These are phyloP conservation scores for Coriolopsis trogii DNA, from an alignment of 1,284 basidiomycete genomes.

Conservation along the genomic window DNA sequence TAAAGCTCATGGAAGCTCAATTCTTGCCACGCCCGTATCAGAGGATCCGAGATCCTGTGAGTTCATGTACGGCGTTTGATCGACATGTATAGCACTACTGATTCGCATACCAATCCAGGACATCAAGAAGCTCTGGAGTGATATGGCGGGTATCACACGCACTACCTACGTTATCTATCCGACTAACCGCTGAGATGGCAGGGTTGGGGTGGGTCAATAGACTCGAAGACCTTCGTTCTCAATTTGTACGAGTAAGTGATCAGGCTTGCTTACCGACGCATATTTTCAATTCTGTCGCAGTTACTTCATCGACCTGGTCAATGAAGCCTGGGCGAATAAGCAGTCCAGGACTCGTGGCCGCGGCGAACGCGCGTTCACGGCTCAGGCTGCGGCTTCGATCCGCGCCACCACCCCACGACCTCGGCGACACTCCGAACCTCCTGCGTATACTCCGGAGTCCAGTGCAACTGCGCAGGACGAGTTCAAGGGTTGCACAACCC, in stretches of 20 bases:
- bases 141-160: not conserved
- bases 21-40: conserved; percentile 2
- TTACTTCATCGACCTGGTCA: conserved; percentile 9
- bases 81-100: too few species aligned
- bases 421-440: not conserved
- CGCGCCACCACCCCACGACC: not conserved
- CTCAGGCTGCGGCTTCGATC: not conserved
- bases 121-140: conserved; percentile 12
- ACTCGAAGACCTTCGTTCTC: conserved; percentile 6
- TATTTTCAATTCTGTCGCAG: not conserved
- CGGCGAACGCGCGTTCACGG: too few species aligned
- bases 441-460: not conserved
- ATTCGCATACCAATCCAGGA: not conserved
- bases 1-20: not conserved
- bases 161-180: not conserved
- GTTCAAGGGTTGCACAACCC: conserved; percentile 5
- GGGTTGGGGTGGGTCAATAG: conserved; percentile 10
- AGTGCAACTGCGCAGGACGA: conserved; percentile 1
- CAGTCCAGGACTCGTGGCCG: not conserved
- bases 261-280: not conserved
- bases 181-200: not conserved
- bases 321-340: not conserved
- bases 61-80: not conserved
- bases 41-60: conserved; percentile 7
- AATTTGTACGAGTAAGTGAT: conserved; percentile 10